Base-by-base conservation (phyloP, 2,329 filamentous ascomycete genomes). In the Penicillium sp. region DNA sequence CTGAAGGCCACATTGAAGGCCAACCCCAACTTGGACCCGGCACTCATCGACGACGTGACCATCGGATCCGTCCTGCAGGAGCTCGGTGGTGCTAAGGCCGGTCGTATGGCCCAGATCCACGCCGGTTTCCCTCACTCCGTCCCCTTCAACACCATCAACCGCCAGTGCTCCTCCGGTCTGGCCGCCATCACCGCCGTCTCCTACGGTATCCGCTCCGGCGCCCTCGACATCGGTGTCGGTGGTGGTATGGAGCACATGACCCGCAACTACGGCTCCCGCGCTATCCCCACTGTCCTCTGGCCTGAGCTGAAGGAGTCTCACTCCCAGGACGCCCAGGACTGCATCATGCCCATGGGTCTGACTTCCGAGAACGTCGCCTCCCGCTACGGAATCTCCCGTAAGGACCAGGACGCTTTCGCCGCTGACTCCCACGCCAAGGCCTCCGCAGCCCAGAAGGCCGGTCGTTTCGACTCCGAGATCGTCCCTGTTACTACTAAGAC, bases 221-320 rank as follows among this genome's bases (percentile, higher is more conserved):
- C 85, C 65, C 89, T 93, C 51, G 84, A 87, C 60, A 81, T 83
- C 0, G 93, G 91, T 58, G 86, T 97, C 60, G 93, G 88, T 10
- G 93, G 90, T 2, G 93, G 93, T 29, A 96, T 96, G 90, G 93
- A 97, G 83, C 93, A 89, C 78, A 97, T 97, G 93, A 96, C 91
- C 62, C 80, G 89, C 63, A 96, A 96, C 77, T 97, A 97, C 76
- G 92, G 88, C 51, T 86, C 81, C 26, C 81, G 87, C 56, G 93
- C 93, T n/a, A 95, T 97, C 44, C 93, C 93, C 0, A 88, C 87
- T 0, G 85, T 92, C 62, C 76, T 92, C 11, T 96, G 92, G 91
- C 87, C 89, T 0, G 87, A 84, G 51, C 78, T 96, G 59, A 85
- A 80, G 66, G 83, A 88, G 1, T 87, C 83, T 3, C 75, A 78